phyloP scores from a whole-genome alignment of 345 rosid genomes.

The Aethionema arabicum region DNA sequence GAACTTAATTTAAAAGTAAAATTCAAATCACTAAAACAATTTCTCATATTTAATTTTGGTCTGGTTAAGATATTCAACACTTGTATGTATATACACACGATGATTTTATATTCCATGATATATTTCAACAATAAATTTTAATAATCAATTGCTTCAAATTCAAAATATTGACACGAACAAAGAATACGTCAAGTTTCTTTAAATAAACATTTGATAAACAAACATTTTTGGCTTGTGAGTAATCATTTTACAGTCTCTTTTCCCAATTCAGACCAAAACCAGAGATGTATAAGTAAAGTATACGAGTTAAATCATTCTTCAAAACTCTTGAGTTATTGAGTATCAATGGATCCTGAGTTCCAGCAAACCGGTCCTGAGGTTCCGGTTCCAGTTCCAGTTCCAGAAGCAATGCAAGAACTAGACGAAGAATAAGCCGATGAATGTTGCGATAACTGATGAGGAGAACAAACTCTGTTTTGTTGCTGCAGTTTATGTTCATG shows the following conservation, averaged over 20 bases:
- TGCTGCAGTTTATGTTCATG: constrained; percentile 29
- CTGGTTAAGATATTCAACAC: no score
- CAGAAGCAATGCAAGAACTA: constrained; percentile 43
- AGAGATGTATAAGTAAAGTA: constrained; percentile 23
- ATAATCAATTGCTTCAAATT: no score
- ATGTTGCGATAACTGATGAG: constrained; percentile 26
- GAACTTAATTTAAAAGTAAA: no score
- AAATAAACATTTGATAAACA: constrained; percentile 22
- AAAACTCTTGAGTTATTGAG: constrained; percentile 9
- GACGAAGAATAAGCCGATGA: constrained; percentile 43
- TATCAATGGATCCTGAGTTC: constrained; percentile 40
- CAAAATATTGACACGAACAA: no score
- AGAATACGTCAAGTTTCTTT: not conserved
- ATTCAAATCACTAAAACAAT: no score
- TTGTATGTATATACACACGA: no score
- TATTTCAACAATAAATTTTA: no score
- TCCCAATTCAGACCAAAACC: constrained; percentile 26
- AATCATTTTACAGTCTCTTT: constrained; percentile 27
- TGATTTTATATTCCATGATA: no score
- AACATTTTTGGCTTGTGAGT: constrained; percentile 21
- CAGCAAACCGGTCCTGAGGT: constrained; percentile 37
- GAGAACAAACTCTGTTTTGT: constrained; percentile 33
- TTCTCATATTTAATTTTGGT: no score
- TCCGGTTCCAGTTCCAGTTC: constrained; percentile 22
- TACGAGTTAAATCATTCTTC: constrained; percentile 27